Base-by-base conservation (phyloP, 495 filamentous ascomycete species). In the Sordaria brevicollis region DNA sequence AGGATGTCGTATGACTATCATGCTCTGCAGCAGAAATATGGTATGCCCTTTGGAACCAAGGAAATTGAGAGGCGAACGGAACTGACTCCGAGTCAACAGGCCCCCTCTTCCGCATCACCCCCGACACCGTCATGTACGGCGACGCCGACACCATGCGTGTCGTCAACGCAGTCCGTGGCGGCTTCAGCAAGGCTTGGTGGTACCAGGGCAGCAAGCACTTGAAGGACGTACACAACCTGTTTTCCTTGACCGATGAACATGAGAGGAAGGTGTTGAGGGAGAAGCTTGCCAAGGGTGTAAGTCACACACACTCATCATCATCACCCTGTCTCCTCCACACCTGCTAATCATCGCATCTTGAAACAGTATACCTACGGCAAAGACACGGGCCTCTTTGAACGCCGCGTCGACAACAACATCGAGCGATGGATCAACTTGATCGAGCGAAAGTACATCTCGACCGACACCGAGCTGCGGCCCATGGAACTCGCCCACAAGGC, bases 401-500 rank as follows among this genome's bases (percentile, higher is more conserved):
- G 73, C 77, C 84, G 70, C 21, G 72, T 70, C 74, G 83, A 70
- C 81, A 81, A 74, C 73, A 81, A 72, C 79, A 83, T 79, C 73
- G 81, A 65, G 74, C 83, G 68, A 76, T 82, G 72, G 76, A 78
- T 65, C 77, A 83, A 71, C 70, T 2, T 74, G n/a, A 72, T 79
- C 35, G 73, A 86, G 79, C 86, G 67, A 3, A 80, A 87, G 70
- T 86, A 84, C 71, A 80, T 89, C 68, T 81, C 80, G 66, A 86
- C 81, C 67, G 77, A 84, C 35, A 85, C 82, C 19, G 70, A 81
- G 10, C 72, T 65, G 35, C 62, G 70, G 69, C 80, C 79, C 17
- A 86, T 89, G 80, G 87, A 89, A 13, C 75, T 76, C 49, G 75
- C 73, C 74, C 79, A 80, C 76, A 88, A 84, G 83, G 82, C 82